These are phyloP conservation scores for Dictyostelium firmibasis DNA, from an alignment of 78 protist species.

Conservation along the genomic window DNA sequence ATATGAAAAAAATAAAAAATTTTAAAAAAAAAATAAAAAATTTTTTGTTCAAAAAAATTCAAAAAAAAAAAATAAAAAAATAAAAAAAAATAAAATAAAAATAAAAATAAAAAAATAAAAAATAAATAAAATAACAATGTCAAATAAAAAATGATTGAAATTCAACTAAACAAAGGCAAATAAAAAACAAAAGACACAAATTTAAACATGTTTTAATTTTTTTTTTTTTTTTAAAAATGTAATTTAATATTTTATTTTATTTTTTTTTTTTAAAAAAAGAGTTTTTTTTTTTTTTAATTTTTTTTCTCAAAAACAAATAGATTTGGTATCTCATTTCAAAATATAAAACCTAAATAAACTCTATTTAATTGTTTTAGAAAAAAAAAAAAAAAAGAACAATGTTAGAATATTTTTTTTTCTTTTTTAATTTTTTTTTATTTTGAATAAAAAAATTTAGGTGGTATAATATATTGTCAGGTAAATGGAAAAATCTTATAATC, in stretches of 20 bases:
- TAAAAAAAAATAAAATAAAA: background rate
- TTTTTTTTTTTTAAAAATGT: too few species aligned
- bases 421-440: background rate
- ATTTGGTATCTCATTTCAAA: background rate
- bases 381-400: too few species aligned
- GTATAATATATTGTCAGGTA: background rate
- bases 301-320: background rate
- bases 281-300: background rate
- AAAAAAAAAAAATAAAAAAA: background rate
- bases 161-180: background rate
- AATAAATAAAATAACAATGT: background rate
- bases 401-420: background rate
- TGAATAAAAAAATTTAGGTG: background rate
- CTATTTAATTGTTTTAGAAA: too few species aligned
- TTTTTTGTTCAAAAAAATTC: background rate
- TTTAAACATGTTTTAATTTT: too few species aligned
- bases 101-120: background rate
- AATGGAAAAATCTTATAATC: slow-evolving; percentile 26
- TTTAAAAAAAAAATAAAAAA: background rate
- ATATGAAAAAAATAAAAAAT: background rate
- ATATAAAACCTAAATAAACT: too few species aligned
- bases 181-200: background rate
- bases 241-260: too few species aligned
- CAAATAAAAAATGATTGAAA: background rate
- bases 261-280: background rate